Conservation (phyloP, 441 rosid genomes). For the Kokia cookei region DNA sequence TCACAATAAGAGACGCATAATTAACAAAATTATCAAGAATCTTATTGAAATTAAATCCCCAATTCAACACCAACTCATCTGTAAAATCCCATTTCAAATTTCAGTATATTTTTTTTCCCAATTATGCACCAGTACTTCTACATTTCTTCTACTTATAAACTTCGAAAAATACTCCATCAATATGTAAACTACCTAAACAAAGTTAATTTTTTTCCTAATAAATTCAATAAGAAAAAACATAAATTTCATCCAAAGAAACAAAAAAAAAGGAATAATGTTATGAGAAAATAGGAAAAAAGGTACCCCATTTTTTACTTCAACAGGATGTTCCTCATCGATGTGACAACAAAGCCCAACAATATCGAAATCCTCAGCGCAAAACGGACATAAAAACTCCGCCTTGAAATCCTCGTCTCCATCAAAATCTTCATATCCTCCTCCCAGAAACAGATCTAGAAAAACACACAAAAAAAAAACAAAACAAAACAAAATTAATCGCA, state of each 20-base stretch:
- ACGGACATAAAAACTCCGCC: constrained; percentile 67
- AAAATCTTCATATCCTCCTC: constrained; percentile 46
- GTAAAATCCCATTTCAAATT: background rate
- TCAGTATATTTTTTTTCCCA: background rate
- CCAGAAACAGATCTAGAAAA: constrained; percentile 41
- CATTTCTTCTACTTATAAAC: background rate
- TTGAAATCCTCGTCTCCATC: constrained; percentile 52
- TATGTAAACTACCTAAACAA: background rate
- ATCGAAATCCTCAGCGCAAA: constrained; percentile 75
- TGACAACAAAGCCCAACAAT: constrained; percentile 82
- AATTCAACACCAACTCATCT: background rate
- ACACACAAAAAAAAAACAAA: background rate
- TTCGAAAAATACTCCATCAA: background rate
- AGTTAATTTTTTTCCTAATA: background rate
- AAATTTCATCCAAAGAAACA: background rate
- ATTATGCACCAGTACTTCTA: background rate
- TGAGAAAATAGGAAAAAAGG: background rate
- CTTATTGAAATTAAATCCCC: background rate
- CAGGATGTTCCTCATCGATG: constrained; percentile 74
- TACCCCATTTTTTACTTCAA: constrained; percentile 78
- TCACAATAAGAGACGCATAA: background rate
- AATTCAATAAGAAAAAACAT: background rate
- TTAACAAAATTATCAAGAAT: background rate
- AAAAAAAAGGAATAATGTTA: background rate
- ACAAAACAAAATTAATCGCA: background rate